phyloP scores from a whole-genome alignment of 2,329 filamentous ascomycete species.

The Dactylonectria estremocensis region DNA sequence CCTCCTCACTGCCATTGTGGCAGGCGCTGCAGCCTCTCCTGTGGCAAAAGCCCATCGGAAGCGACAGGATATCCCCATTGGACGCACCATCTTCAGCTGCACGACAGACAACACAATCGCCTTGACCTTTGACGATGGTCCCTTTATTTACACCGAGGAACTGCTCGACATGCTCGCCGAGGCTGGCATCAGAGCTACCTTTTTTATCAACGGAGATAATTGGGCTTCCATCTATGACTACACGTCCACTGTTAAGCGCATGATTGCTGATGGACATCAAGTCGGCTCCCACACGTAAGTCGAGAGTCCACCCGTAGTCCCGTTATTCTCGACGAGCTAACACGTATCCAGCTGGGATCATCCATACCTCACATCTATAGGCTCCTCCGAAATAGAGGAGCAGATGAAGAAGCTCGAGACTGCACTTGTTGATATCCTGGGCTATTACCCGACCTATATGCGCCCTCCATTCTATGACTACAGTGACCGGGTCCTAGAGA shows the following conservation, averaged over 20 bases:
- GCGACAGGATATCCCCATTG: constrained; percentile 27
- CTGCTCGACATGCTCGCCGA: constrained; percentile 52
- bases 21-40: neutral
- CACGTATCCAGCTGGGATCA: constrained; percentile 43
- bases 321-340: constrained; percentile 33
- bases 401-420: constrained; percentile 40
- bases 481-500: constrained; percentile 47
- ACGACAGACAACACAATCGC: constrained; percentile 49
- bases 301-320: constrained; percentile 34
- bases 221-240: constrained; percentile 34
- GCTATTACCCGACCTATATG: constrained; percentile 53
- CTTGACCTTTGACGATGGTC: constrained; percentile 59
- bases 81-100: constrained; percentile 42
- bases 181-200: constrained; percentile 49
- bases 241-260: constrained; percentile 51
- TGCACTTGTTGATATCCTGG: constrained; percentile 50
- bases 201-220: constrained; percentile 45
- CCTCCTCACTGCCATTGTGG: neutral
- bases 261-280: constrained; percentile 67
- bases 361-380: constrained; percentile 51
- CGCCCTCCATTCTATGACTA: constrained; percentile 57
- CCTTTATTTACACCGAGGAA: constrained; percentile 52
- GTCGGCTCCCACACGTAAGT: constrained; percentile 64
- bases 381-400: constrained; percentile 39
- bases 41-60: neutral